phyloP scores from a whole-genome alignment of 306 rosid species.

The Corylus avellana region DNA sequence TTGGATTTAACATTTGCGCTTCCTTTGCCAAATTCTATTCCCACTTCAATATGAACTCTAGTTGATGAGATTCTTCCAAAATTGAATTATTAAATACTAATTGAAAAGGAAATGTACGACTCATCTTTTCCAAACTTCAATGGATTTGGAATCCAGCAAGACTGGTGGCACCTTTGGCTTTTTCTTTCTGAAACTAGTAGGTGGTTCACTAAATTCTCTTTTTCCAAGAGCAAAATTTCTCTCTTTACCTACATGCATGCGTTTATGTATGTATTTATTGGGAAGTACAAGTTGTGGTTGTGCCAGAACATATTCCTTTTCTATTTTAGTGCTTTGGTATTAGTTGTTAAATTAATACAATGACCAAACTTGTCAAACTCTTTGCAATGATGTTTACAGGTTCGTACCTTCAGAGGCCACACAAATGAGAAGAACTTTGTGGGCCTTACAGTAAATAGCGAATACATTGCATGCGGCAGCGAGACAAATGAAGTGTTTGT shows the following conservation, averaged over 20 bases:
- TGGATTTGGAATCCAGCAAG: not conserved
- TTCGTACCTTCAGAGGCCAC: slow-evolving; percentile 88
- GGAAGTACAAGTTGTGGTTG: not conserved
- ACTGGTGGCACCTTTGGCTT: not conserved
- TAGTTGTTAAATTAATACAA: not conserved
- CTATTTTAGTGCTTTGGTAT: not conserved
- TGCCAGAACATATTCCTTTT: not conserved
- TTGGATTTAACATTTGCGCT: not conserved
- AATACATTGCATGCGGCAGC: slow-evolving; percentile 94
- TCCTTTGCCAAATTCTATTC: not conserved
- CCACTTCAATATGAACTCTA: not conserved
- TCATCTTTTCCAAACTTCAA: not conserved
- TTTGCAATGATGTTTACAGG: slow-evolving; percentile 40
- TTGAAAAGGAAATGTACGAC: not conserved
- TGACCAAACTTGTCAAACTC: slow-evolving; percentile 14
- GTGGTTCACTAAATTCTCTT: not conserved
- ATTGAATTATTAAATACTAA: not conserved
- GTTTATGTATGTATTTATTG: not conserved
- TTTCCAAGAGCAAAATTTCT: not conserved
- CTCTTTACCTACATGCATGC: not conserved
- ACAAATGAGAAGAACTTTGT: slow-evolving; percentile 97
- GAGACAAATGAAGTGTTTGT: slow-evolving; percentile 94
- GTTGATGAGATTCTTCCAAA: not conserved
- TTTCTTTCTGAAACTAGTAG: not conserved
- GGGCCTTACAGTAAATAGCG: slow-evolving; percentile 85